Conservation (phyloP, 805 yeast species). For the Pichia kluyveri region DNA sequence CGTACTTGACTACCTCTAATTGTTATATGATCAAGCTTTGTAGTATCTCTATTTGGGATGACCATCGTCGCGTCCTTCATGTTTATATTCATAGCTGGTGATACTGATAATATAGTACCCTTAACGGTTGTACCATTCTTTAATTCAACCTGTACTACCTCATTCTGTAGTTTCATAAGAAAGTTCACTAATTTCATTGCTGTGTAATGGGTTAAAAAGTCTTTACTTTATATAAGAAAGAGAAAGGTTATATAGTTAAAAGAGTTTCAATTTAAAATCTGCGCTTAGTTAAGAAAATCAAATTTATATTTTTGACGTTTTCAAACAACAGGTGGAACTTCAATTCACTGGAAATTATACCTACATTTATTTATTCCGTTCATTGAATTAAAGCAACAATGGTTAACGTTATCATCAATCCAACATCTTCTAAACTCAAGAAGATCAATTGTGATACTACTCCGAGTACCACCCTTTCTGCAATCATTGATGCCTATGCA, state of each 20-base stretch:
- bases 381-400: slow-evolving; percentile 17
- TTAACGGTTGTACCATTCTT: slow-evolving; percentile 83
- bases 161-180: slow-evolving; percentile 76
- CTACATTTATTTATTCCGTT: too few species aligned
- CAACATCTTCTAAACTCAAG: slow-evolving; percentile 53
- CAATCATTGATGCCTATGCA: slow-evolving; percentile 34
- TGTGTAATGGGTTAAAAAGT: neutral
- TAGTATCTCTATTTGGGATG: slow-evolving; percentile 59
- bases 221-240: too few species aligned
- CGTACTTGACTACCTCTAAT: slow-evolving; percentile 87
- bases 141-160: slow-evolving; percentile 82
- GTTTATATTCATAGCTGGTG: slow-evolving; percentile 87
- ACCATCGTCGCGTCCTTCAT: slow-evolving; percentile 75
- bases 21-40: slow-evolving; percentile 65
- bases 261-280: too few species aligned
- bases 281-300: too few species aligned
- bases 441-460: slow-evolving; percentile 35
- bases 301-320: too few species aligned
- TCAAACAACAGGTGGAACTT: too few species aligned
- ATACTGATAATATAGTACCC: slow-evolving; percentile 76
- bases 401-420: slow-evolving; percentile 41
- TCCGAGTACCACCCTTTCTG: slow-evolving; percentile 24
- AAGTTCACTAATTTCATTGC: slow-evolving; percentile 63
- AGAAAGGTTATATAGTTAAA: too few species aligned
- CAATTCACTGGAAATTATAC: too few species aligned